phyloP scores from a whole-genome alignment of 176 grass and related monocot genomes.

The Zoysia japonica region DNA sequence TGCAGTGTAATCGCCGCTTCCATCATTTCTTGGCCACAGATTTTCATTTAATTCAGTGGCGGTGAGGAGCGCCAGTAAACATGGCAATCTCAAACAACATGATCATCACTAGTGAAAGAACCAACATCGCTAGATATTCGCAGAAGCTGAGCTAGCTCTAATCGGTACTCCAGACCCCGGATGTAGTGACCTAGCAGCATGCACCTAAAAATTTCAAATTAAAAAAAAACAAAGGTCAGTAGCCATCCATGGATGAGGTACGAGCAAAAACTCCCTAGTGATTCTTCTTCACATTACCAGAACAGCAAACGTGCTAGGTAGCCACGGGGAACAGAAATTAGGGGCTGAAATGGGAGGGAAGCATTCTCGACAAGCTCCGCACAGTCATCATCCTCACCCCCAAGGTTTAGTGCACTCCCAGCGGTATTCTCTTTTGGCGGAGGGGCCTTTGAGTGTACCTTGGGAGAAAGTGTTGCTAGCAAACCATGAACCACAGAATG shows the following conservation, averaged over 20 bases:
- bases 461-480: conserved; percentile 89
- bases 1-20: background rate
- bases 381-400: conserved; percentile 56
- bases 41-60: conserved; percentile 14
- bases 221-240: conserved; percentile 8
- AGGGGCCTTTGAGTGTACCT: conserved; percentile 71
- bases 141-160: conserved; percentile 74
- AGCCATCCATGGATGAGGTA: background rate
- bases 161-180: conserved; percentile 82
- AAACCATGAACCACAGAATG: conserved; percentile 91
- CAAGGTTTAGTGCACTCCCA: conserved; percentile 50
- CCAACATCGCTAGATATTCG: conserved; percentile 48
- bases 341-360: conserved; percentile 72
- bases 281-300: conserved; percentile 61
- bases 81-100: conserved; percentile 40
- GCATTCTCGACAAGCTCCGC: conserved; percentile 74
- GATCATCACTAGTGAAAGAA: conserved; percentile 47
- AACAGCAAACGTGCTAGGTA: conserved; percentile 93
- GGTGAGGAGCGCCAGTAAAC: conserved; percentile 14
- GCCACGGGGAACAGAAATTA: conserved; percentile 81
- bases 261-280: background rate
- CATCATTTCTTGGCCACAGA: background rate
- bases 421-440: conserved; percentile 45
- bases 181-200: conserved; percentile 95
- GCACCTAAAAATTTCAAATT: conserved; percentile 59